Evolutionary conservation across 202 grass and related monocot genomes (phyloP).

Genomic region (Eragrostis tef): DNA sequence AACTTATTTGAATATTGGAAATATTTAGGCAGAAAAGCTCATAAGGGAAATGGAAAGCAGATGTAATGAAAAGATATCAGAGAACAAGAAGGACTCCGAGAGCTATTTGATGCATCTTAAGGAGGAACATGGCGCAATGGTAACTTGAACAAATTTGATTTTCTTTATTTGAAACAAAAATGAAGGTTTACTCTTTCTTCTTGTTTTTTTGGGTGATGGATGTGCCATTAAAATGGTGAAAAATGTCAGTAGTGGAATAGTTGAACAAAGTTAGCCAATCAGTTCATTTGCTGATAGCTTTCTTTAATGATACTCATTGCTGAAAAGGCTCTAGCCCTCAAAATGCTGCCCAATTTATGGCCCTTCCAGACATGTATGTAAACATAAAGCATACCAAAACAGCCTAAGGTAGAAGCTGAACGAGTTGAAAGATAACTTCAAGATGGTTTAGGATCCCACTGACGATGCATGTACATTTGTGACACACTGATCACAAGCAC

Average conservation of each 20-base stretch:
- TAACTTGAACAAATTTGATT: slow-evolving; percentile 49
- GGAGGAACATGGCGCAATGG: slow-evolving; percentile 73
- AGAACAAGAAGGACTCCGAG: slow-evolving; percentile 74
- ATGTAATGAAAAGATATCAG: slow-evolving; percentile 72
- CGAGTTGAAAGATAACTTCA: slow-evolving; percentile 31
- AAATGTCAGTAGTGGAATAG: slow-evolving; percentile 25
- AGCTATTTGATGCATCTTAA: slow-evolving; percentile 60
- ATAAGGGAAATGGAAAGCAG: slow-evolving; percentile 79
- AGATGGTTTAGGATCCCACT: slow-evolving; percentile 6
- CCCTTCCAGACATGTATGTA: slow-evolving; percentile 24
- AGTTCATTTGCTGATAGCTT: slow-evolving; percentile 6
- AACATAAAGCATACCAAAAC: slow-evolving; percentile 28
- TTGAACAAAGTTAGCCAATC: slow-evolving; percentile 43
- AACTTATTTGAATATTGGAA: slow-evolving; percentile 34
- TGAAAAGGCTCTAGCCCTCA: slow-evolving; percentile 22
- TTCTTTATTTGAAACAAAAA: slow-evolving; percentile 41
- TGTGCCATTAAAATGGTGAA: slow-evolving; percentile 14
- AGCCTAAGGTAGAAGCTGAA: slow-evolving; percentile 26
- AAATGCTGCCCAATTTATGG: slow-evolving; percentile 1
- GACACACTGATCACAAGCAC: slow-evolving; percentile 13
- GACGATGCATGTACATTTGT: background rate
- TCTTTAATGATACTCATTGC: background rate
- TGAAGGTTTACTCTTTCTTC: slow-evolving; percentile 1
- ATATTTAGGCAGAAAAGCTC: slow-evolving; percentile 74
- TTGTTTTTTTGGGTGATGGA: no score